Evolutionary conservation across 2,329 filamentous ascomycete genomes (phyloP).

Genomic region (Fusarium sp.): DNA sequence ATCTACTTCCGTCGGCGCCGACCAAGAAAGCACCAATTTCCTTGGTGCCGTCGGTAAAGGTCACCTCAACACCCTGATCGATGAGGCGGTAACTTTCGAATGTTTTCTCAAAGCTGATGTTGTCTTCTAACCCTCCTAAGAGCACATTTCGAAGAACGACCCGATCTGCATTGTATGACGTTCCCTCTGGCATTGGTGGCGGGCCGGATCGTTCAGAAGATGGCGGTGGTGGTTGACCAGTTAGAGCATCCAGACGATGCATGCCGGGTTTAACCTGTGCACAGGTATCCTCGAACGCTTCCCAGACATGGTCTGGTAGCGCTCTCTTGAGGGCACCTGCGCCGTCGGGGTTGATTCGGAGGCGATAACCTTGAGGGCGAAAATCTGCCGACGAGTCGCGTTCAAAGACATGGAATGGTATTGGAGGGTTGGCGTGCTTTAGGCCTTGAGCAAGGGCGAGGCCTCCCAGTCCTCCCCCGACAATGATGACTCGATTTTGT

Average conservation of each 20-base stretch:
- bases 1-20: not conserved
- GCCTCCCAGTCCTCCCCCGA: not conserved
- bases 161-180: not conserved
- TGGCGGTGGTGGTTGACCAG: not conserved
- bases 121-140: not conserved
- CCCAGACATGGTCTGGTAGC: not conserved
- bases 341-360: not conserved
- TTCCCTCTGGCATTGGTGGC: not conserved
- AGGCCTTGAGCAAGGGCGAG: not conserved
- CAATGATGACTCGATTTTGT: not conserved
- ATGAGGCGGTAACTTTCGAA: not conserved
- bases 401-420: not conserved
- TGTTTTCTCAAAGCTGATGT: not conserved
- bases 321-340: not conserved
- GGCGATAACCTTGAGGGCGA: not conserved
- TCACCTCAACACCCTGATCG: not conserved
- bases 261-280: not conserved
- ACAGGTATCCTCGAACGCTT: not conserved
- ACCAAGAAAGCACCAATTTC: not conserved
- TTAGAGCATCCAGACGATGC: not conserved
- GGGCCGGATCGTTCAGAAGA: not conserved
- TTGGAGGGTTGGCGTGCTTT: accelerated
- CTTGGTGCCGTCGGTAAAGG: not conserved
- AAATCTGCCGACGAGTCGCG: not conserved
- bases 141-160: not conserved